Percentiles rank a stretch among this genome's conserved stretches.
phyloP scores from a whole-genome alignment of 179 eudicot species.

The Silene noctiflora region DNA sequence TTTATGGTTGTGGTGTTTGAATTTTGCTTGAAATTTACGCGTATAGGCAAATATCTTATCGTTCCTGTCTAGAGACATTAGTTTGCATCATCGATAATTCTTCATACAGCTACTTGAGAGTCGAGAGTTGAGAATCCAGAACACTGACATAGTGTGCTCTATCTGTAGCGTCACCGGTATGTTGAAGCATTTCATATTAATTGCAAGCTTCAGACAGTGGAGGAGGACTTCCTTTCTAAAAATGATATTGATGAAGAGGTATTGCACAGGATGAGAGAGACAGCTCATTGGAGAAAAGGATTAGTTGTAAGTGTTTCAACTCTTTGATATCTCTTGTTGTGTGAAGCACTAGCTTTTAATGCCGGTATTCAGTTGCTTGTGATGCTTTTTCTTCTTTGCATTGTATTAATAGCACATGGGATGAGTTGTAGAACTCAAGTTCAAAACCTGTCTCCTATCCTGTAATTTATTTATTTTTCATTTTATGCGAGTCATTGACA shows the following conservation, averaged over 20 bases:
- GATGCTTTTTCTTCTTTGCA: not conserved
- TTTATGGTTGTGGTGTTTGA: too few relatives aligned
- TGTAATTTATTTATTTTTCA: not conserved
- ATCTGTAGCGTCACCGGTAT: slow-evolving; percentile 71
- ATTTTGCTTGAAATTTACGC: not conserved
- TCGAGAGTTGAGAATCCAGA: not conserved
- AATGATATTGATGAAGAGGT: slow-evolving; percentile 43
- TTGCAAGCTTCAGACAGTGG: slow-evolving; percentile 53
- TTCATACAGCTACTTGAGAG: not conserved
- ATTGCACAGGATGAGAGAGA: slow-evolving; percentile 42
- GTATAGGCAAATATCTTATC: not conserved
- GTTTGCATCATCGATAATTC: not conserved
- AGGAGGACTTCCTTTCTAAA: slow-evolving; percentile 64
- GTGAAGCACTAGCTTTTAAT: not conserved
- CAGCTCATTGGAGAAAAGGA: slow-evolving; percentile 75
- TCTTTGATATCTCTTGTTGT: not conserved
- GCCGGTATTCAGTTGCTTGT: slow-evolving; percentile 11
- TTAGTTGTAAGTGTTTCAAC: slow-evolving; percentile 70
- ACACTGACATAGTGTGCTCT: not conserved
- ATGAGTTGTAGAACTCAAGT: not conserved
- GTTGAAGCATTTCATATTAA: slow-evolving; percentile 81
- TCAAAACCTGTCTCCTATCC: not conserved
- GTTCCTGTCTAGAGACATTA: not conserved
- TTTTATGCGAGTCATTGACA: not conserved
- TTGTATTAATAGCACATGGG: not conserved